Evolutionary conservation across 2,329 filamentous ascomycete species (phyloP), one percentile per base, ranked within the genome.

Genomic region (Lachnellula subtilissima): DNA sequence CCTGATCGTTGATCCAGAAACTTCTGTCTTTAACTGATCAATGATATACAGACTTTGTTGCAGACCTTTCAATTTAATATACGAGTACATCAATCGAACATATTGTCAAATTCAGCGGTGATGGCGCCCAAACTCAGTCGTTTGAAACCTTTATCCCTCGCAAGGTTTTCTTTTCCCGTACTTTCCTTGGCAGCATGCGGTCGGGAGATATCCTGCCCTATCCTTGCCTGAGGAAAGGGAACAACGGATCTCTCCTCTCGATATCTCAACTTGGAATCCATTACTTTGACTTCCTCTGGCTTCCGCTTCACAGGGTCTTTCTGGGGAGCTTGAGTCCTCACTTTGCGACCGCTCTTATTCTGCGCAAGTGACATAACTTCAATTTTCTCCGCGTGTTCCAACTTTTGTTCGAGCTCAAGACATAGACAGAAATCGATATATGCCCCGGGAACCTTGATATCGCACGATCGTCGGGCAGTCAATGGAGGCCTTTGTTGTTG

Each of bases 101-200:
- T 23, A 46, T 59, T 58, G 5, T 62, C 62, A 19, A 64, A 47
- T 2, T 57, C 56, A 5, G 49, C 48, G 6, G 57, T 60, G 4
- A 61, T 50, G 45, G 65, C 63, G 17, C 64, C 64, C 14, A 67
- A 50, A 57, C 61, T 66, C 39, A 67, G 46, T 9, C 61, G 52
- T 46, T 63, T 59, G 12, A 64, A 52, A 5, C 51, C 37, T 37
- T 53, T 52, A 12, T 40, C 45, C 8, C 48, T 50, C 8, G 50
- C 15, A 19, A 22, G 17, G 9, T 22, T 9, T 11, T 43, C 57
- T 1, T 36, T 28, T 5, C 32, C 50, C 14, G 42, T 52, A 2
- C 45, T 39, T 8, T 40, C 32, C 35, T 59, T 45, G n/a, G 52
- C 43, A 14, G 55, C 53, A 17, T 39, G 32, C 12, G 61, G 57